Base-by-base conservation (phyloP, 768 basidiomycete species). In the Multifurca ochricompacta region DNA sequence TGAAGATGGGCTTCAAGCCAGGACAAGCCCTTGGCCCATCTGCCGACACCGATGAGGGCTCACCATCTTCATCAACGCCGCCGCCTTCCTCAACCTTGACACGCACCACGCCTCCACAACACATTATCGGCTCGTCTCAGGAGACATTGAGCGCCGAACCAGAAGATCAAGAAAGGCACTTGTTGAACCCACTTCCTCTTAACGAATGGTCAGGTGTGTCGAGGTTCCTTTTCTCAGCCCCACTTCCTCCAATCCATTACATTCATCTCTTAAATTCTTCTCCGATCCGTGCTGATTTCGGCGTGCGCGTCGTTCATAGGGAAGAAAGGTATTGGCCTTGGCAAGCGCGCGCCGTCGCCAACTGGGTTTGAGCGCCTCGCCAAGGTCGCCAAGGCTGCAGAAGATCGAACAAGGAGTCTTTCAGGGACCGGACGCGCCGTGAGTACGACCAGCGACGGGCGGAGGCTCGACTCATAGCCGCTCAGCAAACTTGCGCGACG, bases 1-100 rank as follows among this genome's bases (percentile, higher is more conserved):
- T 87, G 78, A 91, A 87, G 71, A 92, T 92, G 91, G 91, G 91
- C 1, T 93, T 89, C 73, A 85, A 85, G 70, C 82, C 87, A 2
- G 91, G 91, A 14, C 81, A 91, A 66, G 75, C 87, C 13, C 74
- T 92, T 27, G 89, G 90, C 16, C 74, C 69, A 63, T 48, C 66
- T 8, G 69, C 70, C 19, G 60, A 64, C 21, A 63, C 61, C 13
- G 53, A 49, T 4, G 35, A 37, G 39, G 39, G 13, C 7, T 7
- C 16, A 40, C 28, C 50, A n/a, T 36, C 57, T n/a, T 56, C 48
- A 39, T 32, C 40, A 21, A 47, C 56, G n/a, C 11, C 43, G 4
- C 14, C 46, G 21, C 37, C 47, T 28, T 32, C 58, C 21, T 1
- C 31, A 41, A 18, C 9, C 39, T 10, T 19, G 9, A 41, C 16